Evolutionary conservation across 2,329 filamentous ascomycete species (phyloP).

Genomic region (Cercospora sesami): DNA sequence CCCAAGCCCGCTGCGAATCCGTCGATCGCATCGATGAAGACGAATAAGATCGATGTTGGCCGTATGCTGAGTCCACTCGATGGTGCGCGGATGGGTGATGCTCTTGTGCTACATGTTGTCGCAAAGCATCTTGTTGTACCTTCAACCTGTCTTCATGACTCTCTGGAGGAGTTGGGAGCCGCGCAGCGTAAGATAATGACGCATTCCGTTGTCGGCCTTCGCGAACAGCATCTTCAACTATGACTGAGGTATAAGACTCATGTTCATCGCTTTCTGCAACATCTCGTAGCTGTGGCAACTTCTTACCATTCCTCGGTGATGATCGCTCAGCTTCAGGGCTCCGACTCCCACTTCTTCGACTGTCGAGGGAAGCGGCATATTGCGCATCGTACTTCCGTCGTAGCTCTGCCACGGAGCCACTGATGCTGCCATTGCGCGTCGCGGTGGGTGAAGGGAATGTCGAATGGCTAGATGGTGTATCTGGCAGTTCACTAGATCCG

Average conservation of each 20-base stretch:
- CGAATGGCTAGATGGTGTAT: conserved; percentile 37
- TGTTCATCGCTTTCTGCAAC: conserved; percentile 18
- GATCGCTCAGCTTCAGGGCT: conserved; percentile 24
- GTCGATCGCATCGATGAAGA: conserved; percentile 30
- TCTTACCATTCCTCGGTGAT: conserved; percentile 17
- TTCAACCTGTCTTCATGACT: conserved; percentile 24
- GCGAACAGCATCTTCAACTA: conserved; percentile 9
- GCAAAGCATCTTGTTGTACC: conserved; percentile 31
- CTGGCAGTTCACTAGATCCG: conserved; percentile 35
- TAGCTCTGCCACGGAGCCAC: conserved; percentile 36
- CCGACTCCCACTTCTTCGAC: conserved; percentile 21
- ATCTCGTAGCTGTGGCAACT: conserved; percentile 17
- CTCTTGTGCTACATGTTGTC: conserved; percentile 30
- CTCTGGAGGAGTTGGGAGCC: conserved; percentile 21
- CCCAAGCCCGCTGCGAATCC: conserved; percentile 29
- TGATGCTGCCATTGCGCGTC: conserved; percentile 30
- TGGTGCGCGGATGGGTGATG: conserved; percentile 25
- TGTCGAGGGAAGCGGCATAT: conserved; percentile 16
- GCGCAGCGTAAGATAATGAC: conserved; percentile 9
- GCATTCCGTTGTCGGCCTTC: conserved; percentile 25
- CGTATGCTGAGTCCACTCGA: conserved; percentile 26
- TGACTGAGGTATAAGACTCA: conserved; percentile 10
- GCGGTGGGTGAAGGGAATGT: conserved; percentile 35
- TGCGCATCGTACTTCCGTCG: conserved; percentile 34
- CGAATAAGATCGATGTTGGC: conserved; percentile 32